Conservation (phyloP, 345 rosid species). For the Firmiana major region DNA sequence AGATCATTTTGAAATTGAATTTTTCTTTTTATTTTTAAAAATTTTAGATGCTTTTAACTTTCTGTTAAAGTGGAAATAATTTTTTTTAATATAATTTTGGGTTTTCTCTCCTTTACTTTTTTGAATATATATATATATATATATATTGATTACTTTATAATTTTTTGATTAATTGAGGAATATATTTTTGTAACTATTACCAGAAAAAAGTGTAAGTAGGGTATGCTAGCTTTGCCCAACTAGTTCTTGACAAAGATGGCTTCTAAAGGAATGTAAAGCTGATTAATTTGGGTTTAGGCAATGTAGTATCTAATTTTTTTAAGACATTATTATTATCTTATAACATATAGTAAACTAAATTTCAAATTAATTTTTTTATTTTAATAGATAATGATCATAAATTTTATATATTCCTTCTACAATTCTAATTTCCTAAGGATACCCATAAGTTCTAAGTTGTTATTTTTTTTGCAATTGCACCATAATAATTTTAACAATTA, state of each 20-base stretch:
- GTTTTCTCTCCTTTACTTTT: not conserved
- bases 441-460: no score
- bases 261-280: not conserved
- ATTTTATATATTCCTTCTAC: not conserved
- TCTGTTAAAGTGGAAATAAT: not conserved
- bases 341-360: not conserved
- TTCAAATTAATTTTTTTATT: not conserved
- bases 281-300: not conserved
- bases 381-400: not conserved
- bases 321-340: not conserved
- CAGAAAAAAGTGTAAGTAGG: not conserved
- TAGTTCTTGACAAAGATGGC: not conserved
- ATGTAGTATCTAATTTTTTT: not conserved
- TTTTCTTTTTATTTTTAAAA: not conserved
- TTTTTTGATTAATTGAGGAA: not conserved
- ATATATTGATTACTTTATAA: not conserved
- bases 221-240: not conserved
- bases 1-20: constrained; percentile 31
- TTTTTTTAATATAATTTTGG: not conserved
- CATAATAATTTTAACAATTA: no score
- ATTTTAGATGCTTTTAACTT: not conserved
- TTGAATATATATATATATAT: not conserved
- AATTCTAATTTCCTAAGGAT: no score
- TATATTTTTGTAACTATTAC: not conserved
- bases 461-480: no score